phyloP scores from a whole-genome alignment of 371 early-diverging fungal genomes.

The Mucor irregularis region DNA sequence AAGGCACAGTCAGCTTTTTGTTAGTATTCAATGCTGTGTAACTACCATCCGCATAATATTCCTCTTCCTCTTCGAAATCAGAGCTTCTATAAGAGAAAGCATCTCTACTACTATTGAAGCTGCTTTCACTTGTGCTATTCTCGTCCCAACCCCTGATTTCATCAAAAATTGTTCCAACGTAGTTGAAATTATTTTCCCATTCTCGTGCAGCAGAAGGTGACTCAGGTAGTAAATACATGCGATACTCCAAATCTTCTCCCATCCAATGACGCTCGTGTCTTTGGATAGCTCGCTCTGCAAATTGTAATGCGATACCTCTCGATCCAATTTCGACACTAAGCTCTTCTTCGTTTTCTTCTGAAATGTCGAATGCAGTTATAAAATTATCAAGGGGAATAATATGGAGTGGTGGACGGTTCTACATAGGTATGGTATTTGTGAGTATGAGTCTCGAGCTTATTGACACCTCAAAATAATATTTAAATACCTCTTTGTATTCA shows the following conservation, averaged over 20 bases:
- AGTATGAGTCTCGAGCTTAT: too few species aligned
- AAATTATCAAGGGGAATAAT: conserved; percentile 27
- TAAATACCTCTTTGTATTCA: conserved; percentile 29
- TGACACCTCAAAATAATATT: too few species aligned
- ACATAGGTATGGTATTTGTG: neutral
- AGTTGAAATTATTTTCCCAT: conserved; percentile 30
- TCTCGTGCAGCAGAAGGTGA: conserved; percentile 18
- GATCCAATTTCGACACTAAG: conserved; percentile 23
- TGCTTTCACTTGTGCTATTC: neutral
- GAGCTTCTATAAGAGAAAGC: neutral
- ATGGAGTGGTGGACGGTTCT: conserved; percentile 24
- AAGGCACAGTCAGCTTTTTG: conserved; percentile 10
- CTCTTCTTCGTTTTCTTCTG: conserved; percentile 26
- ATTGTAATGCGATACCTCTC: conserved; percentile 27
- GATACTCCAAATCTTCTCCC: conserved; percentile 16
- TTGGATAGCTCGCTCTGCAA: conserved; percentile 19
- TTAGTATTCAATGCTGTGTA: neutral
- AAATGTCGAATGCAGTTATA: conserved; percentile 23
- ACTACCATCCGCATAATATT: neutral
- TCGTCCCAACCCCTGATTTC: conserved; percentile 19
- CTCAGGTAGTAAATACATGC: conserved; percentile 34
- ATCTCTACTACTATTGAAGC: neutral
- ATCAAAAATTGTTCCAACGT: conserved; percentile 27
- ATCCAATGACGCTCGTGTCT: conserved; percentile 10
- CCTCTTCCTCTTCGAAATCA: neutral